Conservation (phyloP, 208 protist genomes). For the Porcisia hertigi region DNA sequence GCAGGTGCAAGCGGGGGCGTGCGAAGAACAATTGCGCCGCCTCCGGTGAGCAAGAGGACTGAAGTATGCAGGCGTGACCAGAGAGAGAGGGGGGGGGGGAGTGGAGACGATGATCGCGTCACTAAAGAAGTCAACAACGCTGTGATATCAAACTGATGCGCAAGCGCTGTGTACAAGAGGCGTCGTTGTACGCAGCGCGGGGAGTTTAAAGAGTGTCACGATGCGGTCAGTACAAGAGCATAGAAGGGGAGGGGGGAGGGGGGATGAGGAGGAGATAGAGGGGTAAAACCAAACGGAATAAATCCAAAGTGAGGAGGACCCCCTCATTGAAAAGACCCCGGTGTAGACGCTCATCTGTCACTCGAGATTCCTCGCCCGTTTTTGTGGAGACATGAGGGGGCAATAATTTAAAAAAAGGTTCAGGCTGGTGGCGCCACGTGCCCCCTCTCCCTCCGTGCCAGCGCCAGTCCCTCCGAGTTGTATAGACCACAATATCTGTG, state of each 20-base stretch:
- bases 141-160: not conserved
- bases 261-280: not conserved
- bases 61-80: not conserved
- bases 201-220: not conserved
- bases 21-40: not conserved
- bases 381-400: no score
- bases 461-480: not conserved
- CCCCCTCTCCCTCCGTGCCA: not conserved
- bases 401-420: not conserved
- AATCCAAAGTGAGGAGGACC: not conserved
- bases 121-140: not conserved
- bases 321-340: not conserved
- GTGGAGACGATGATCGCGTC: not conserved
- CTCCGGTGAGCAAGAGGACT: not conserved
- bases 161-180: not conserved
- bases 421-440: not conserved
- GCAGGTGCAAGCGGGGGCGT: not conserved
- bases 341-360: not conserved
- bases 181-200: no score
- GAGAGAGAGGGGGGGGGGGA: no score
- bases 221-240: not conserved
- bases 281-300: not conserved
- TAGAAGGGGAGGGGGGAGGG: not conserved
- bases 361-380: not conserved
- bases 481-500: not conserved